Base-by-base conservation (phyloP, 331 rosid species). In the Rhamnella rubrinervis region DNA sequence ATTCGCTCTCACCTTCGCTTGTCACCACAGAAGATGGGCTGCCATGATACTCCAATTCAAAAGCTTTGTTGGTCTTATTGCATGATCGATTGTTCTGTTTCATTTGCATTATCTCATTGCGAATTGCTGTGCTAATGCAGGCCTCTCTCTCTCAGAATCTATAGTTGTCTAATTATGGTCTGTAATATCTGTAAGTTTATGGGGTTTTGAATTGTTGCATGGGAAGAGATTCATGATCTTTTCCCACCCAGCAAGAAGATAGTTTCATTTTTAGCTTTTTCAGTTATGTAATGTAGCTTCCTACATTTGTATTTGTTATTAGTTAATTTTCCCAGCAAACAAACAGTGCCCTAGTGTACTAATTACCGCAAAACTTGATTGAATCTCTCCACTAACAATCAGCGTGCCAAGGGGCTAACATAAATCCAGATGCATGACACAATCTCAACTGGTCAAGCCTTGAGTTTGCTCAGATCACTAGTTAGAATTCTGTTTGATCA, bases 1-100 rank as follows among this genome's bases (percentile, higher is more conserved):
- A 85, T 83, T 95, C 97, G 0, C 86, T 91, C 75, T 91, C 98
- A 0, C 97, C 98, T 61, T 93, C 97, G 13, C 70, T 95, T 65
- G 83, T 85, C 65, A 91, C 96, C 86, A 91, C 96, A 18, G 99
- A 95, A 77, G 99, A 95, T 77, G 93, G 97, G 18, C 65, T 84
- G 53, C 78, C 85, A 55, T 89, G 82, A 88, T 31, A 50, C 17
- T 2, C 19, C 9, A 39, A 12, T 46, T 35, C 35, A 31, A 31
- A 6, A 38, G 50, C 35, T 44, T 31, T 31, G 5, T n/a, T 41
- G 61, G 5, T 71, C 61, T 3, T 28, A 51, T 3, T 51, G 59
- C 37, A 77, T 55, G 62, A 69, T 62, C 63, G 56, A 73, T 55
- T 59, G 2, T 14, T 70, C 64, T 64, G 73, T 50, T 56, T 65